These are phyloP conservation scores for Auricularia sp. DNA, from an alignment of 768 basidiomycete genomes.

Conservation along the genomic window DNA sequence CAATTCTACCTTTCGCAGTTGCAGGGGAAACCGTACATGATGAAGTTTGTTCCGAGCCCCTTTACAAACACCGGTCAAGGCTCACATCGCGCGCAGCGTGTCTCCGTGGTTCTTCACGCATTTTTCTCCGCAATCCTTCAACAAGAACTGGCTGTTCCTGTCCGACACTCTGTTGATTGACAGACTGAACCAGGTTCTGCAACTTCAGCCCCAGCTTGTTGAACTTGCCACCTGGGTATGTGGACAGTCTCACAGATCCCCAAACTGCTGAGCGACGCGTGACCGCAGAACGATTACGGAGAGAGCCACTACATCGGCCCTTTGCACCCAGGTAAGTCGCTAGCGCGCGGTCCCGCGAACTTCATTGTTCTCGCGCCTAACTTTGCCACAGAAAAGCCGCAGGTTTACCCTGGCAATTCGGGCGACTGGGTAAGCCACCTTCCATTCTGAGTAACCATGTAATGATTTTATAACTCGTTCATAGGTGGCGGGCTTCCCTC, in stretches of 20 bases:
- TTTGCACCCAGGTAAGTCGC: neutral
- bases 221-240: constrained; percentile 61
- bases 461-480: neutral
- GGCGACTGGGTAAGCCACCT: neutral
- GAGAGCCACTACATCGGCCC: constrained; percentile 70
- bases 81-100: constrained; percentile 19
- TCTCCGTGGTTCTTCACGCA: constrained; percentile 74
- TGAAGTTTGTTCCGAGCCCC: neutral
- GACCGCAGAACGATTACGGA: constrained; percentile 39
- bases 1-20: neutral
- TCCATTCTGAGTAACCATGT: neutral
- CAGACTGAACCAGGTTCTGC: constrained; percentile 55
- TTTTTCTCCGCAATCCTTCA: constrained; percentile 44
- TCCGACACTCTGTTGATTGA: constrained; percentile 49
- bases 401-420: neutral
- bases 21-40: neutral
- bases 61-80: neutral
- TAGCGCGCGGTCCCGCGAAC: no score
- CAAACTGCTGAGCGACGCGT: neutral
- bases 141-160: constrained; percentile 58
- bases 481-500: neutral
- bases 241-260: neutral
- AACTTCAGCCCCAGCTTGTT: constrained; percentile 36
- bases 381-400: neutral
- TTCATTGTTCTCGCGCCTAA: no score